Evolutionary conservation across 2,329 filamentous ascomycete genomes (phyloP).

Genomic region (Emergomyces pasteurianus): DNA sequence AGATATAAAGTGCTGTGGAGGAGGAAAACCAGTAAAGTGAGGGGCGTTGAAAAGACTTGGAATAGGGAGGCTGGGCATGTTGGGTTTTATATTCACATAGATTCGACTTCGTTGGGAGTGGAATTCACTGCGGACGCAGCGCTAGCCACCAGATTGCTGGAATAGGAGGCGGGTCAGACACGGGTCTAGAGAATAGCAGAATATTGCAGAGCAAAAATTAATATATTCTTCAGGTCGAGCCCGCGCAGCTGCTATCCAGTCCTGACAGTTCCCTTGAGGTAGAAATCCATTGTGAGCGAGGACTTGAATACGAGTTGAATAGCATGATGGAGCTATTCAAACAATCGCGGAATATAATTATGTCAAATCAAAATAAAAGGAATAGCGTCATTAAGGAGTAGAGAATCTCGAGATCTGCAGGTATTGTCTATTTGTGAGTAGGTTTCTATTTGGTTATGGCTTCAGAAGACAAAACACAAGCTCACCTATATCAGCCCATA

Average conservation of each 20-base stretch:
- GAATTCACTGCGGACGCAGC: background rate
- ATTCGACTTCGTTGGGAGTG: background rate
- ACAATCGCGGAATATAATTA: background rate
- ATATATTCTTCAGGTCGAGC: background rate
- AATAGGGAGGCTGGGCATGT: conserved; percentile 1
- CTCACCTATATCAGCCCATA: background rate
- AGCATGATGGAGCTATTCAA: background rate
- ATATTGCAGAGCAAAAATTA: background rate
- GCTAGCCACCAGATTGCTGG: background rate
- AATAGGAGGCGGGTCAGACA: background rate
- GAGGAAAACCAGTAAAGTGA: background rate
- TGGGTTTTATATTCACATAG: conserved; percentile 2
- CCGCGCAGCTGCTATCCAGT: too few species aligned
- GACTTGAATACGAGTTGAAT: background rate
- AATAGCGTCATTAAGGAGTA: background rate
- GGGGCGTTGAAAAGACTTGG: background rate
- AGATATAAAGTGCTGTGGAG: background rate
- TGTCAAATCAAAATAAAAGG: background rate
- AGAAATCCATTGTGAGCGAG: background rate
- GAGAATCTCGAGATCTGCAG: background rate
- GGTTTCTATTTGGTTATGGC: background rate
- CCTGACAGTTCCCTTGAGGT: background rate
- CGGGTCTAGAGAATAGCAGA: background rate
- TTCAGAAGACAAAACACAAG: background rate
- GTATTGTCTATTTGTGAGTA: background rate